Evolutionary conservation across 73 alveolate species (phyloP).

Genomic region (Breviolum minutum): DNA sequence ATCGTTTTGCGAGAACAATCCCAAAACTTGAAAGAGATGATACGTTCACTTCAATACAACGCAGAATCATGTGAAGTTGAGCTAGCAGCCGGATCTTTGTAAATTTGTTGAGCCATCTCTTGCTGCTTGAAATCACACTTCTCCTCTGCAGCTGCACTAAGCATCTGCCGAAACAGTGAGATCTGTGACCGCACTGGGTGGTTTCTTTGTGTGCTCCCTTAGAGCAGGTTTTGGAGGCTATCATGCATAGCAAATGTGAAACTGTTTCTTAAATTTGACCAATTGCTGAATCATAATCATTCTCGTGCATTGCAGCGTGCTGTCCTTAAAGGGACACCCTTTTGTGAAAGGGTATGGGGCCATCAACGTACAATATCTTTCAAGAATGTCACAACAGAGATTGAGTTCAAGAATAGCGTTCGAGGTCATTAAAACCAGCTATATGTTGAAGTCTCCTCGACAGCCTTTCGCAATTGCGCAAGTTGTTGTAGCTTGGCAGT

Average conservation of each 20-base stretch:
- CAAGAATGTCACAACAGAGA: background rate
- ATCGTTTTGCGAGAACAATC: background rate
- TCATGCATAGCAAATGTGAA: background rate
- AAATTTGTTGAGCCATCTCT: conserved; percentile 5
- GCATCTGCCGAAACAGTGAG: background rate
- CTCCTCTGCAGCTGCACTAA: background rate
- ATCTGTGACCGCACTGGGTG: background rate
- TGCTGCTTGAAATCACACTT: conserved; percentile 10
- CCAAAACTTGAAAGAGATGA: background rate
- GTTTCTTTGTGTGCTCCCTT: background rate
- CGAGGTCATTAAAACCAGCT: background rate
- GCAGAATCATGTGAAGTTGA: background rate
- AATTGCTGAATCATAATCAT: no score
- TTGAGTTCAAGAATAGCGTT: background rate
- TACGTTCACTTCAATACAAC: background rate
- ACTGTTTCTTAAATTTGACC: background rate
- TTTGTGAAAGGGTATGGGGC: no score
- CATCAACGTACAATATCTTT: no score
- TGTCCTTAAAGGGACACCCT: no score
- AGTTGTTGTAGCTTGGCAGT: conserved; percentile 78
- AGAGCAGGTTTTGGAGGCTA: background rate
- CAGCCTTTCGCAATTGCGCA: conserved; percentile 39
- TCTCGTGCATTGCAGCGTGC: no score
- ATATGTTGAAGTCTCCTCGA: background rate
- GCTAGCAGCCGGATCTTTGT: conserved; percentile 10